Evolutionary conservation across 495 filamentous ascomycete genomes (phyloP).

Genomic region (Penicillium salamii): DNA sequence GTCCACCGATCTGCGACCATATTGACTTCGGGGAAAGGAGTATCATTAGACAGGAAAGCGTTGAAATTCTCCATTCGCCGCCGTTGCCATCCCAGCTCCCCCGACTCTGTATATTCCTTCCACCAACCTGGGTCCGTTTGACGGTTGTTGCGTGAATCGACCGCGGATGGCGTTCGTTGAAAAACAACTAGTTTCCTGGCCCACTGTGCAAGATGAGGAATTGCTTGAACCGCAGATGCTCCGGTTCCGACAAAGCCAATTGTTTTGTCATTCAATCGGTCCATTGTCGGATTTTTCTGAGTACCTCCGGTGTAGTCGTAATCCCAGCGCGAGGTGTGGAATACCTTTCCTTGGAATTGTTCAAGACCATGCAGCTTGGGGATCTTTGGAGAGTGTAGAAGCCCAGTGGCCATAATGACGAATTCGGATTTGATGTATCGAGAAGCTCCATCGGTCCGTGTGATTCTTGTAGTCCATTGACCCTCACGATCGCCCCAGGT

Average conservation of each 20-base stretch:
- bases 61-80: conserved; percentile 10
- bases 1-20: conserved; percentile 45
- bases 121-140: conserved; percentile 5
- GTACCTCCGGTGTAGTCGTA: conserved; percentile 51
- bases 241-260: conserved; percentile 51
- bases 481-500: conserved; percentile 7
- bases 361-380: conserved; percentile 18
- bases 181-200: conserved; percentile 41
- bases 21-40: conserved; percentile 11
- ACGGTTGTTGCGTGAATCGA: conserved; percentile 39
- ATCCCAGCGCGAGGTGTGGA: conserved; percentile 46
- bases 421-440: conserved; percentile 9
- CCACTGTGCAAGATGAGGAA: conserved; percentile 32
- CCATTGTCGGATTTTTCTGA: conserved; percentile 37
- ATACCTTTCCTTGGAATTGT: conserved; percentile 25
- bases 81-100: conserved; percentile 48
- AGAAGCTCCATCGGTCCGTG: not conserved
- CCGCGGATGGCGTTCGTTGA: conserved; percentile 50
- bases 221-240: conserved; percentile 42
- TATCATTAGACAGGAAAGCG: conserved; percentile 3
- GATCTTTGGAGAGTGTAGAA: conserved; percentile 22
- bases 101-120: conserved; percentile 35
- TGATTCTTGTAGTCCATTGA: not conserved
- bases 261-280: conserved; percentile 35
- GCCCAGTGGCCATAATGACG: conserved; percentile 18